Conservation (phyloP, 352 stramenopile species). For the Thalassiosira hispida region DNA sequence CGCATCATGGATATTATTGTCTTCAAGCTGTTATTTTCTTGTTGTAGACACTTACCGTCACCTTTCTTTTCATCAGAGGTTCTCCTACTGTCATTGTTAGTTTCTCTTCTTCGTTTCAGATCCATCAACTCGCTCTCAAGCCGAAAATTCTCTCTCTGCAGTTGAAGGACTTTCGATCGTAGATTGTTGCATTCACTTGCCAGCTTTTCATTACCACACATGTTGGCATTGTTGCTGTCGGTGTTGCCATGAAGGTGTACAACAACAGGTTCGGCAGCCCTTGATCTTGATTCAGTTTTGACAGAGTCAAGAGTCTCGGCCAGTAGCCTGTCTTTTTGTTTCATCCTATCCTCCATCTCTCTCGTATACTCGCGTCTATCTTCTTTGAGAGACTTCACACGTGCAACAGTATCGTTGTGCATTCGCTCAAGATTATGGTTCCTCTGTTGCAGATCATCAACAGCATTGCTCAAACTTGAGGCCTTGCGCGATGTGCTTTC, state of each 20-base stretch:
- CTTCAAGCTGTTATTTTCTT: constrained; percentile 47
- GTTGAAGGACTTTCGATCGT: constrained; percentile 30
- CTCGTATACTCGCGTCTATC: constrained; percentile 16
- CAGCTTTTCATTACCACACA: constrained; percentile 4
- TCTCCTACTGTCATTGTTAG: constrained; percentile 1
- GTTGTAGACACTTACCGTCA: not conserved
- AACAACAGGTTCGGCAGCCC: constrained; percentile 20
- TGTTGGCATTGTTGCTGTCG: not conserved
- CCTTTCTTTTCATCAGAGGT: not conserved
- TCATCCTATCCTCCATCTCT: constrained; percentile 21
- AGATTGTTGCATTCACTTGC: constrained; percentile 41
- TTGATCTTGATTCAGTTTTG: not conserved
- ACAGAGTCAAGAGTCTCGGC: constrained; percentile 13
- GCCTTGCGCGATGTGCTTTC: constrained; percentile 12
- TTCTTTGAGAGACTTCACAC: constrained; percentile 18
- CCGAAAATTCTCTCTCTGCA: constrained; percentile 38
- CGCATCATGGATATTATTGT: constrained; percentile 50
- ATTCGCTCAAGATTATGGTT: constrained; percentile 20
- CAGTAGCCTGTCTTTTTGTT: constrained; percentile 26
- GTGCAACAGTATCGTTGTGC: constrained; percentile 7
- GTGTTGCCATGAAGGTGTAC: constrained; percentile 28
- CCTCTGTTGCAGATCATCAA: constrained; percentile 15
- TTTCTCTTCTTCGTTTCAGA: constrained; percentile 3
- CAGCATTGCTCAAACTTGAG: not conserved
- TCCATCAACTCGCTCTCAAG: constrained; percentile 40